Conservation (phyloP, 2,329 filamentous ascomycete species). For the Triangularia setosa region DNA sequence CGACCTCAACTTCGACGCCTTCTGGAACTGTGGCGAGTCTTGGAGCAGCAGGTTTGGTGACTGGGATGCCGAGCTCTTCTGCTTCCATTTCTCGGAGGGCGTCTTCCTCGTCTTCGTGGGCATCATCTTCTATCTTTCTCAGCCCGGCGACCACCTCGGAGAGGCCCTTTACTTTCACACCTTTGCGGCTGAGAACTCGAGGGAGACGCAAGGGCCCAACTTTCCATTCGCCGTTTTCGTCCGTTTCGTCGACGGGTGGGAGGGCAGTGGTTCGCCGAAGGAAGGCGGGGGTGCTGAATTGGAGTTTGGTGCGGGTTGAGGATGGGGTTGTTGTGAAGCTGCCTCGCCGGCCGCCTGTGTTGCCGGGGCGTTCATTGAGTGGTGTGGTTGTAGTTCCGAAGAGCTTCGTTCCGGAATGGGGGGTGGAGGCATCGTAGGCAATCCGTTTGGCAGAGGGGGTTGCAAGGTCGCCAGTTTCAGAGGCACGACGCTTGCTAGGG, state of each 20-base stretch:
- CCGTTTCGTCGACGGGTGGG: constrained; percentile 24
- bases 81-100: constrained; percentile 60
- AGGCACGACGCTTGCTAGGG: constrained; percentile 41
- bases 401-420: constrained; percentile 9
- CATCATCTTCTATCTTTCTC: constrained; percentile 65
- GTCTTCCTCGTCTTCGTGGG: constrained; percentile 69
- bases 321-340: constrained; percentile 36
- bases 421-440: constrained; percentile 13
- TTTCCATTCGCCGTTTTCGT: constrained; percentile 49
- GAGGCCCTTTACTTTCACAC: constrained; percentile 57
- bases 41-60: not conserved
- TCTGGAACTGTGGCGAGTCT: not conserved
- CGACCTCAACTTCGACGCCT: not conserved
- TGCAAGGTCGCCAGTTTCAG: not conserved
- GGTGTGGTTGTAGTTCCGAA: constrained; percentile 36
- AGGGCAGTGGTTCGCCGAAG: constrained; percentile 23
- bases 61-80: constrained; percentile 13
- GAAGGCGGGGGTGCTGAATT: constrained; percentile 7
- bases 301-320: constrained; percentile 35
- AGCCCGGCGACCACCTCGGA: constrained; percentile 71
- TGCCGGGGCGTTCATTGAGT: constrained; percentile 54
- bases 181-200: constrained; percentile 44
- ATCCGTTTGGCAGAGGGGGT: constrained; percentile 15
- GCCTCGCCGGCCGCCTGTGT: not conserved
- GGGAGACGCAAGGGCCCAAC: constrained; percentile 51